A percentile compares a stretch with the other conserved stretches of the same genome.
phyloP scores from a whole-genome alignment of 495 filamentous ascomycete species.

The Penicillium maclennaniae region DNA sequence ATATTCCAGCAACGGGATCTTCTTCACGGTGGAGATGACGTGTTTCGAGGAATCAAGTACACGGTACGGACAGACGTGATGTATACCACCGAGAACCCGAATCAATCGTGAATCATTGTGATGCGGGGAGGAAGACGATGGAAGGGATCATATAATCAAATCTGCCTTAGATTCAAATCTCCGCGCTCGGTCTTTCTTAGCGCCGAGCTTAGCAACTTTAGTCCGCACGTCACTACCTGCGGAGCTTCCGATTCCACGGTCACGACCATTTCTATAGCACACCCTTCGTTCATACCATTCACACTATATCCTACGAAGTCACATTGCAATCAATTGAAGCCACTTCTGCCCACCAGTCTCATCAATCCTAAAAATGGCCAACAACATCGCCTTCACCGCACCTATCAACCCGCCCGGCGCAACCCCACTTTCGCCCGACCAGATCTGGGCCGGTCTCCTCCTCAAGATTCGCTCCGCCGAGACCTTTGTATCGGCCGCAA shows the following conservation, averaged over 20 bases:
- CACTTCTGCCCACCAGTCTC: not conserved
- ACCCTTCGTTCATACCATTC: no score
- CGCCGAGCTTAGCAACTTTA: not conserved
- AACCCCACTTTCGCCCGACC: constrained; percentile 38
- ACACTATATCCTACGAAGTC: no score
- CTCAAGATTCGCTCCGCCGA: constrained; percentile 49
- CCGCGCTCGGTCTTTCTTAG: not conserved
- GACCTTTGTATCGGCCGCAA: constrained; percentile 47
- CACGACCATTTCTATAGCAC: no score
- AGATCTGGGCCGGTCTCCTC: constrained; percentile 51
- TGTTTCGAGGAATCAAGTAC: constrained; percentile 67
- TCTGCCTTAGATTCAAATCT: no score
- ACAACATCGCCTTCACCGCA: constrained; percentile 48
- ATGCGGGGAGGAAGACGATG: not conserved
- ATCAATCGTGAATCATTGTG: no score
- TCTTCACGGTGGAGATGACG: constrained; percentile 71
- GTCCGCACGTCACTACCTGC: not conserved
- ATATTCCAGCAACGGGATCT: constrained; percentile 73
- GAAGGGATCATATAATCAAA: not conserved
- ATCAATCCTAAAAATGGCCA: constrained; percentile 17
- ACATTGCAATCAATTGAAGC: not conserved
- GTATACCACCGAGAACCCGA: constrained; percentile 40
- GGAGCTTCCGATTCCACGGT: not conserved
- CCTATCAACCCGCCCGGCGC: constrained; percentile 48
- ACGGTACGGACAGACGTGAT: constrained; percentile 76